These are phyloP conservation scores for Marvania coccoides DNA, from an alignment of 139 green algal species.

Conservation along the genomic window DNA sequence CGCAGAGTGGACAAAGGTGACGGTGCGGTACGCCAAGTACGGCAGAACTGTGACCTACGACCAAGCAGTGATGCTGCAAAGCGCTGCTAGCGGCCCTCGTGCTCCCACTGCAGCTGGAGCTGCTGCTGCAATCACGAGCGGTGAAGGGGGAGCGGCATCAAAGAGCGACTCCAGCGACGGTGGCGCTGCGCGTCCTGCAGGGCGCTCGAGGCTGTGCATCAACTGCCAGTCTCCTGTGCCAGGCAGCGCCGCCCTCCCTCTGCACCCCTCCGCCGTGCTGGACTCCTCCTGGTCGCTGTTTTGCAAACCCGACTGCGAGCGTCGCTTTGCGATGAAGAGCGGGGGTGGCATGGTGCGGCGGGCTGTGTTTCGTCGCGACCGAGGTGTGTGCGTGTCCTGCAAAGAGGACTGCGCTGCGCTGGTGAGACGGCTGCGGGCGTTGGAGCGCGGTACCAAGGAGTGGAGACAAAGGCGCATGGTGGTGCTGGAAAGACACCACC, in stretches of 20 bases:
- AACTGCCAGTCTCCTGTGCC: neutral
- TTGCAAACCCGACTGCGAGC: slow-evolving; percentile 60
- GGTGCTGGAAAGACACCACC: neutral
- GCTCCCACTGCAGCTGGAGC: neutral
- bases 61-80: slow-evolving; percentile 43
- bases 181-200: neutral
- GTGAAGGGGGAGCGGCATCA: neutral
- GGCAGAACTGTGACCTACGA: slow-evolving; percentile 30
- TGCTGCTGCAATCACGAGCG: neutral
- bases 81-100: neutral
- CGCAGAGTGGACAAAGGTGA: slow-evolving; percentile 20
- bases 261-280: neutral
- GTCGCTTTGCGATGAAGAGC: slow-evolving; percentile 40
- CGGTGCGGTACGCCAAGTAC: slow-evolving; percentile 18
- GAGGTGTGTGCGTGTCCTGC: slow-evolving; percentile 61
- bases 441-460: slow-evolving; percentile 15
- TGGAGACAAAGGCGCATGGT: slow-evolving; percentile 8
- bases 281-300: neutral
- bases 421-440: slow-evolving; percentile 56
- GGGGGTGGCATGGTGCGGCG: slow-evolving; percentile 46
- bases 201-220: neutral
- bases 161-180: neutral
- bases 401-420: slow-evolving; percentile 59
- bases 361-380: slow-evolving; percentile 58
- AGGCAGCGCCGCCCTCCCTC: neutral